These are phyloP conservation scores for Hypericum androsaemum DNA, from an alignment of 345 rosid species.

Conservation along the genomic window DNA sequence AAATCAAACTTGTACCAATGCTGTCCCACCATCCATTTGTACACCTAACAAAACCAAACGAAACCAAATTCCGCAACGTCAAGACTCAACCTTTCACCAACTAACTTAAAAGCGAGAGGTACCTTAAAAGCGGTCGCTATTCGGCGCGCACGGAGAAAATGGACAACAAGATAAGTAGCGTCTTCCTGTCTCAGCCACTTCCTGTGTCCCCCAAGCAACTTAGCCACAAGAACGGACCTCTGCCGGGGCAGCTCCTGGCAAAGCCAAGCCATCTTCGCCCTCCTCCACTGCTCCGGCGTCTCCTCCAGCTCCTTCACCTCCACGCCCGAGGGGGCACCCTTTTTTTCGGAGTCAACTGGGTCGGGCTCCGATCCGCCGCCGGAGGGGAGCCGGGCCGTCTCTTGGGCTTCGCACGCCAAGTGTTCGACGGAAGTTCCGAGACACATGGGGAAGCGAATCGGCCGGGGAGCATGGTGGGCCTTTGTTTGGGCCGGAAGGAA, in stretches of 20 bases:
- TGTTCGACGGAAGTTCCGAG: constrained; percentile 44
- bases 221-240: constrained; percentile 50
- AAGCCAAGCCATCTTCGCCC: constrained; percentile 78
- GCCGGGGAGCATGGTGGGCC: constrained; percentile 6
- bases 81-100: neutral
- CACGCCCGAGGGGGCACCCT: constrained; percentile 16
- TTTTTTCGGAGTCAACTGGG: constrained; percentile 22
- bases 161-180: constrained; percentile 58
- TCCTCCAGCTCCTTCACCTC: constrained; percentile 65
- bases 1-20: constrained; percentile 82
- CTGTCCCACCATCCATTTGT: constrained; percentile 87
- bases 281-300: constrained; percentile 77
- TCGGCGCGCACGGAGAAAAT: constrained; percentile 73
- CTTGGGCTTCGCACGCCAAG: constrained; percentile 13
- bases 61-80: constrained; percentile 1
- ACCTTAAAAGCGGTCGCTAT: constrained; percentile 74
- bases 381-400: constrained; percentile 1
- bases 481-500: neutral
- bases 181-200: constrained; percentile 88
- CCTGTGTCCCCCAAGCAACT: constrained; percentile 67
- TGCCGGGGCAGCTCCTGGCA: constrained; percentile 19
- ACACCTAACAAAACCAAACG: constrained; percentile 39
- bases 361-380: constrained; percentile 22
- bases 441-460: constrained; percentile 5
- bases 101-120: neutral